Base-by-base conservation (phyloP, 2,329 filamentous ascomycete species). In the Aschersonia sp. region DNA sequence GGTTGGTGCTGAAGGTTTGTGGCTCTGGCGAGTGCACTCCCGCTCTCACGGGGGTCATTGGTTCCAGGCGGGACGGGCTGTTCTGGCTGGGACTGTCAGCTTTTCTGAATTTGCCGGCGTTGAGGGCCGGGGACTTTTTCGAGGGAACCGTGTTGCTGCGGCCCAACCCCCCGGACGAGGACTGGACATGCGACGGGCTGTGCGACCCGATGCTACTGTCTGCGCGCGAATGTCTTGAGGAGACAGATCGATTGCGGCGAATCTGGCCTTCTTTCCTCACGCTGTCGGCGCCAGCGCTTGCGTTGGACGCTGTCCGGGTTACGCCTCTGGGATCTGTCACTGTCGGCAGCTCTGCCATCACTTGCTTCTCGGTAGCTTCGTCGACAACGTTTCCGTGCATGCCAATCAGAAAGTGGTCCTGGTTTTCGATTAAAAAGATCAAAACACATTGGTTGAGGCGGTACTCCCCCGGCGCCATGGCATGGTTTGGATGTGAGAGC, bases 361-460 rank as follows among this genome's bases (percentile, higher is more conserved):
- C 75, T 56, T 78, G 75, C 56, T 76, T 70, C 55, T 76, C 75
- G 1, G 78, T 82, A 60, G 76, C 81, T 60, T 94, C 87, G 60
- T 96, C 89, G n/a, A 89, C 86, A n/a, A 81, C 89, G n/a, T 89
- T 96, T 43, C 92, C 92, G 60, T 88, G 87, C 92, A 98, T 98
- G 48, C 92, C 92, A 54, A 98, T 94, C 54, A 98, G 71, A 71
- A 98, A 98, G 64, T 95, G 87, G 59, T 98, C 92, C 63, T 98
- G 92, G 58, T 98, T 95, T 61, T 97, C 89, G 55, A 98, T 98
- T 56, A 98, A 69, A 64, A 98, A 98, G 46, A 98, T 95, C 53
- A 98, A 76, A 22, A 98, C 90, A 58, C 92, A 90, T 71, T 98
- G 92, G 61, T 94, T 97, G 5, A 98, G 71, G 33, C 87, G 82